Conservation (phyloP, 495 filamentous ascomycete species). For the Penicillium waksmanii region DNA sequence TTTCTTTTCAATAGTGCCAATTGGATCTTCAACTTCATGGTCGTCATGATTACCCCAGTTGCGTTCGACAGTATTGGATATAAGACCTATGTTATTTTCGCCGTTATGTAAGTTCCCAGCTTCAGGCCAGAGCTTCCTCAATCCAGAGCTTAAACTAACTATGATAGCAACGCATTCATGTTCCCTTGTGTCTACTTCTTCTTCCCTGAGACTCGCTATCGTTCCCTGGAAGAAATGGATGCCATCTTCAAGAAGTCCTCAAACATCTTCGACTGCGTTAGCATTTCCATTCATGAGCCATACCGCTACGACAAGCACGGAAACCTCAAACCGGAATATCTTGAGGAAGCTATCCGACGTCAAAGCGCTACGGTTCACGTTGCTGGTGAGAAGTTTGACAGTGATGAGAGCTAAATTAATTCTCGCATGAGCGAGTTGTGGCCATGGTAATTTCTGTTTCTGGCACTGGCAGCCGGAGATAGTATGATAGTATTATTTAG, state of each 20-base stretch:
- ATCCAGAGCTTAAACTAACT: constrained; percentile 18
- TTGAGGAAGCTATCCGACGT: constrained; percentile 27
- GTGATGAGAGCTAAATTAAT: constrained; percentile 34
- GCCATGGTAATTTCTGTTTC: not conserved
- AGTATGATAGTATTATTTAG: not conserved
- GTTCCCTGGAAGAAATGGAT: constrained; percentile 76
- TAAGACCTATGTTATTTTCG: constrained; percentile 72
- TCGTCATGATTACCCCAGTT: constrained; percentile 67
- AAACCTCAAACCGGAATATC: constrained; percentile 48
- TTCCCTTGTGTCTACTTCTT: constrained; percentile 58
- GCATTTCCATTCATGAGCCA: constrained; percentile 60
- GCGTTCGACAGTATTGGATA: constrained; percentile 65
- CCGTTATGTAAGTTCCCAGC: constrained; percentile 25
- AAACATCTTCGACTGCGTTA: constrained; percentile 58
- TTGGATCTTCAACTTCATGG: constrained; percentile 45
- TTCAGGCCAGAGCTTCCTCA: not conserved
- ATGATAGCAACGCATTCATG: constrained; percentile 25
- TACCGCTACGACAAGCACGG: constrained; percentile 71
- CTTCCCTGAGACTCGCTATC: constrained; percentile 72
- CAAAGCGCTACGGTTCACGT: constrained; percentile 16
- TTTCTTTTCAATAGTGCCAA: constrained; percentile 17
- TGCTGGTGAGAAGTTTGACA: constrained; percentile 33
- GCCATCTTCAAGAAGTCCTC: constrained; percentile 67
- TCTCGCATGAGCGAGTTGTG: not conserved
- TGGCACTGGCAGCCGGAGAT: not conserved